Percentiles rank a stretch among this genome's conserved stretches.
phyloP scores from a whole-genome alignment of 148 eudicot species.

The Selenicereus undatus region DNA sequence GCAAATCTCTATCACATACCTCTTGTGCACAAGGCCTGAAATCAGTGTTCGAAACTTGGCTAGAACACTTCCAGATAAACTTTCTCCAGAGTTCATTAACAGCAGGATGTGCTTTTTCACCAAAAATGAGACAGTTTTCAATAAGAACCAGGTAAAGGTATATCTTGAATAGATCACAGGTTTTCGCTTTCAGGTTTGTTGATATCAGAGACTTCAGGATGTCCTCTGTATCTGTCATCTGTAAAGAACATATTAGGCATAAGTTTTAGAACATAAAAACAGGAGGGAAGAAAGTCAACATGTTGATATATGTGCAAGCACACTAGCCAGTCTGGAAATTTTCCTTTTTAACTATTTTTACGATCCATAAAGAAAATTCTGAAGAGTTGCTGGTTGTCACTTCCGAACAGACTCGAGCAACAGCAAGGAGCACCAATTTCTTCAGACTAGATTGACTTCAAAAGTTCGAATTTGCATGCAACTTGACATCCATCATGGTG shows the following conservation, averaged over 20 bases:
- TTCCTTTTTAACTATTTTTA: no score
- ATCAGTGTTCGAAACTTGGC: constrained; percentile 78
- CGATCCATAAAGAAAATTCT: no score
- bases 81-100: constrained; percentile 48
- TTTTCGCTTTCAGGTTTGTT: constrained; percentile 60
- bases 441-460: neutral
- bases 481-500: neutral
- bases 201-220: constrained; percentile 45
- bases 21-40: constrained; percentile 79
- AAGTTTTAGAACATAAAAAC: constrained; percentile 4
- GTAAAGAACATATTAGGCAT: constrained; percentile 13
- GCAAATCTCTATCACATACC: constrained; percentile 33
- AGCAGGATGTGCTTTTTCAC: constrained; percentile 29
- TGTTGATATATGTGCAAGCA: no score
- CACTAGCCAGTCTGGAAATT: no score
- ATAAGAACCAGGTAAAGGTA: constrained; percentile 63
- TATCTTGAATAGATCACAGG: constrained; percentile 58
- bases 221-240: constrained; percentile 54
- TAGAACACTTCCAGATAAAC: constrained; percentile 59
- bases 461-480: neutral
- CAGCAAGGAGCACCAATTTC: neutral
- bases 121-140: constrained; percentile 65
- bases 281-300: neutral
- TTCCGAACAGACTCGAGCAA: neutral
- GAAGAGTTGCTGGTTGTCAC: neutral